These are phyloP conservation scores for Ophiostoma quercus DNA, from an alignment of 2,329 filamentous ascomycete species.

Conservation along the genomic window DNA sequence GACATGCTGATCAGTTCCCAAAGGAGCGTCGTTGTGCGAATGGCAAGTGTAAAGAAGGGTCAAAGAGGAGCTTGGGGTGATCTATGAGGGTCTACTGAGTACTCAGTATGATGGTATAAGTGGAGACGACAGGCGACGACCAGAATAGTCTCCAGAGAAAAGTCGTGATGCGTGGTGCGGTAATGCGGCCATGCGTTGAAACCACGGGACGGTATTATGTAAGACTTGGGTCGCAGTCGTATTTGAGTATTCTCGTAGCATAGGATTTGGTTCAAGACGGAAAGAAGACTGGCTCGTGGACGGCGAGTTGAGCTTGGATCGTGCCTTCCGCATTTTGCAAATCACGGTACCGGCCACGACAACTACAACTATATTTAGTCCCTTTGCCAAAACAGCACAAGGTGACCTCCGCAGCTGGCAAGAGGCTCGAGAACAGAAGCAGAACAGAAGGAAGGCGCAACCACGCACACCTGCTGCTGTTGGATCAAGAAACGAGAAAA, in stretches of 20 bases:
- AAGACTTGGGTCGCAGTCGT: not conserved
- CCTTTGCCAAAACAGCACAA: not conserved
- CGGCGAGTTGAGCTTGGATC: not conserved
- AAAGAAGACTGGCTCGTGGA: not conserved
- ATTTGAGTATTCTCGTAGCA: not conserved
- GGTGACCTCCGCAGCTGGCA: not conserved
- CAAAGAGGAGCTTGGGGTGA: not conserved
- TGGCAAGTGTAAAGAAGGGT: not conserved
- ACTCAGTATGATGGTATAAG: not conserved
- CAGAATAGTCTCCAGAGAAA: not conserved
- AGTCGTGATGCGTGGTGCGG: not conserved
- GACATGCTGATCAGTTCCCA: not conserved
- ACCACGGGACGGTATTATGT: conserved; percentile 5
- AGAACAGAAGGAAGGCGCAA: not conserved
- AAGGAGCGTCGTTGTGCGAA: not conserved
- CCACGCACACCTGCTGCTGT: not conserved
- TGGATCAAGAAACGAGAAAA: not conserved
- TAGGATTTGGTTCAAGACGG: not conserved
- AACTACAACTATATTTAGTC: not conserved
- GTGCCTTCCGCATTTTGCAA: not conserved
- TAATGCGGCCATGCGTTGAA: not conserved
- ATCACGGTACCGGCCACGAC: not conserved
- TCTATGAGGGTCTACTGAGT: too few relatives aligned
- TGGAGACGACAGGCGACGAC: not conserved
- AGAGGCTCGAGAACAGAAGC: not conserved